Evolutionary conservation across 2,329 filamentous ascomycete genomes (phyloP).

Genomic region (Colletotrichum theobromicola): DNA sequence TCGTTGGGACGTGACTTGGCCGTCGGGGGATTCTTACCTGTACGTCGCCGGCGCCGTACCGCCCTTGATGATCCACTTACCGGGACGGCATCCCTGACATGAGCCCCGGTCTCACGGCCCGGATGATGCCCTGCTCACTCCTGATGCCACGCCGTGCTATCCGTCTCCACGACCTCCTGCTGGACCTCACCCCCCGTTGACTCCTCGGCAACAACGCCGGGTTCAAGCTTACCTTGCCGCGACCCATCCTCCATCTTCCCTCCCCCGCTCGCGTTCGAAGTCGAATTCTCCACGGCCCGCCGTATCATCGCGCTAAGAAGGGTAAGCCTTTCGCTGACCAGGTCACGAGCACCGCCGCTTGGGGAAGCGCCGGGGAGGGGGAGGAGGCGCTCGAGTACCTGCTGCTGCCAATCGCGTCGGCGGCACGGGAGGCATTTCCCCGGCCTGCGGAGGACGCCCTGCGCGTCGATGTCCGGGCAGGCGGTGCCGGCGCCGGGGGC

Average conservation of each 20-base stretch:
- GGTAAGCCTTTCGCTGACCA: background rate
- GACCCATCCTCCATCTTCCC: background rate
- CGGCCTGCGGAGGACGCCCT: slow-evolving; percentile 9
- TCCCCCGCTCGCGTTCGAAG: background rate
- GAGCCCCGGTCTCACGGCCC: background rate
- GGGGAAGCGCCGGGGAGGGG: background rate
- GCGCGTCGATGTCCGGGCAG: background rate
- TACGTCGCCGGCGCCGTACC: background rate
- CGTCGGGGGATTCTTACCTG: background rate
- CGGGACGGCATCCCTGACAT: background rate
- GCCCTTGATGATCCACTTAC: background rate
- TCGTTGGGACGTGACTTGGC: background rate
- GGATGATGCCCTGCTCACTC: background rate
- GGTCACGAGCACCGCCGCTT: background rate
- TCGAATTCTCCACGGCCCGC: background rate
- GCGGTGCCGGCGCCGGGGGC: background rate
- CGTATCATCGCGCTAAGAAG: background rate
- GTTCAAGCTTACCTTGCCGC: background rate
- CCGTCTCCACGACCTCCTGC: background rate
- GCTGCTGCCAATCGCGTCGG: background rate
- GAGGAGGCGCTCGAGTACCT: background rate
- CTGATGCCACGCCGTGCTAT: background rate
- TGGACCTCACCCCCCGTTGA: background rate
- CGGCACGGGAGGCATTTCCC: slow-evolving; percentile 14
- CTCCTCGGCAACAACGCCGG: background rate